Percentiles rank a stretch among this genome's conserved stretches.
Evolutionary conservation across 768 basidiomycete species (phyloP).

Genomic region (Boletus subparvulus): DNA sequence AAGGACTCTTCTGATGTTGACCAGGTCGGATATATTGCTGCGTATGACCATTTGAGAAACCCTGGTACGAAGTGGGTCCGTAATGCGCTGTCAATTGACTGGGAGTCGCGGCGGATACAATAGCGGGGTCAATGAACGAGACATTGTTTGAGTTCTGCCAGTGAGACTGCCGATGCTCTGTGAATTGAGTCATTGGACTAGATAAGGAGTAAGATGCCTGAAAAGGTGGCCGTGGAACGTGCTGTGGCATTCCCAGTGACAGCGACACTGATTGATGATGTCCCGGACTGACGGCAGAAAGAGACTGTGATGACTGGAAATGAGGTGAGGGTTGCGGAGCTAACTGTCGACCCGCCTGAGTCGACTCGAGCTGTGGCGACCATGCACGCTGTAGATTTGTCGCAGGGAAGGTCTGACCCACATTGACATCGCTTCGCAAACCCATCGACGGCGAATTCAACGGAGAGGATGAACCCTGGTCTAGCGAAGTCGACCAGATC

Average conservation of each 20-base stretch:
- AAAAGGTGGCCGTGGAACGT: conserved; percentile 13
- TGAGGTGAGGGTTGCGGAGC: conserved; percentile 9
- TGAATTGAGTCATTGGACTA: conserved; percentile 2
- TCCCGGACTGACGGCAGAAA: conserved; percentile 7
- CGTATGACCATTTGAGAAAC: conserved; percentile 9
- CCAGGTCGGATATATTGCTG: conserved; percentile 18
- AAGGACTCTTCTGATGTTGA: conserved; percentile 22
- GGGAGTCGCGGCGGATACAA: conserved; percentile 16
- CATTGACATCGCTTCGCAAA: conserved; percentile 13
- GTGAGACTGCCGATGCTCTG: conserved; percentile 13
- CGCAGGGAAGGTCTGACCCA: conserved; percentile 12
- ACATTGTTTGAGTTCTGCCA: conserved; percentile 9
- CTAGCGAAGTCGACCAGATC: conserved; percentile 66
- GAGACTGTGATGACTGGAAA: conserved; percentile 13
- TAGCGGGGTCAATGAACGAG: conserved; percentile 24
- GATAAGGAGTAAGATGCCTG: conserved; percentile 11
- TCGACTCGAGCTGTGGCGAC: conserved; percentile 28
- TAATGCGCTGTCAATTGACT: conserved; percentile 4
- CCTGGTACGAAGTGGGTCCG: conserved; percentile 12
- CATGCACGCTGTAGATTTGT: conserved; percentile 17
- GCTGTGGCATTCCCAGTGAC: conserved; percentile 16
- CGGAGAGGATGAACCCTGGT: conserved; percentile 37
- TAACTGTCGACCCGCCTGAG: conserved; percentile 13
- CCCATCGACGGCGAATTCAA: conserved; percentile 12
- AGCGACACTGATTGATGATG: conserved; percentile 18